Evolutionary conservation across 495 filamentous ascomycete genomes (phyloP).

Genomic region (Penicillium cinerascens): DNA sequence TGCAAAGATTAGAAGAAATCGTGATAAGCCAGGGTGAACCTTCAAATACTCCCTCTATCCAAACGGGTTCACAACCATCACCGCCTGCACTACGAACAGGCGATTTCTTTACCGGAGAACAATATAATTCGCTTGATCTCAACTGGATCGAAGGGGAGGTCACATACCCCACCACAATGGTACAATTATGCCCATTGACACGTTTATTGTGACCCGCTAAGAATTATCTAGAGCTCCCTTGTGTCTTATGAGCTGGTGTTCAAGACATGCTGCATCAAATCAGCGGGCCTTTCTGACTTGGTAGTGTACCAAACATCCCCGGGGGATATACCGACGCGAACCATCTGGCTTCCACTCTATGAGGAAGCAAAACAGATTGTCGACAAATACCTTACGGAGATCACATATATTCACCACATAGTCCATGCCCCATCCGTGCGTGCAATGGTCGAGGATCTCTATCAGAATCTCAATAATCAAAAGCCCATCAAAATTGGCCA

Average conservation of each 20-base stretch:
- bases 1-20: conserved; percentile 23
- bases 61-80: conserved; percentile 2
- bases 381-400: conserved; percentile 39
- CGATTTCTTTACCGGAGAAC: background rate
- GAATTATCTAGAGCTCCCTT: background rate
- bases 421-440: conserved; percentile 36
- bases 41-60: background rate
- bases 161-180: conserved; percentile 8
- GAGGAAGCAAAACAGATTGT: conserved; percentile 39
- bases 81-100: background rate
- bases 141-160: conserved; percentile 21
- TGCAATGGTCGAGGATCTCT: conserved; percentile 34
- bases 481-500: conserved; percentile 23
- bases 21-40: conserved; percentile 12
- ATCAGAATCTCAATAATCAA: conserved; percentile 23
- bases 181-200: background rate
- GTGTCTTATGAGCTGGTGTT: conserved; percentile 10
- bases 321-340: conserved; percentile 6
- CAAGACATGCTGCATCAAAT: conserved; percentile 11
- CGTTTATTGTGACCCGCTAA: background rate
- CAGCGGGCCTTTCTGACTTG: background rate
- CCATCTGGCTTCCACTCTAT: conserved; percentile 36
- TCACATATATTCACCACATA: conserved; percentile 40
- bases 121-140: conserved; percentile 5
- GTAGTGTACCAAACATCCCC: background rate